Evolutionary conservation across 257 asterid genomes (phyloP).

Genomic region (Jacaranda mimosifolia): DNA sequence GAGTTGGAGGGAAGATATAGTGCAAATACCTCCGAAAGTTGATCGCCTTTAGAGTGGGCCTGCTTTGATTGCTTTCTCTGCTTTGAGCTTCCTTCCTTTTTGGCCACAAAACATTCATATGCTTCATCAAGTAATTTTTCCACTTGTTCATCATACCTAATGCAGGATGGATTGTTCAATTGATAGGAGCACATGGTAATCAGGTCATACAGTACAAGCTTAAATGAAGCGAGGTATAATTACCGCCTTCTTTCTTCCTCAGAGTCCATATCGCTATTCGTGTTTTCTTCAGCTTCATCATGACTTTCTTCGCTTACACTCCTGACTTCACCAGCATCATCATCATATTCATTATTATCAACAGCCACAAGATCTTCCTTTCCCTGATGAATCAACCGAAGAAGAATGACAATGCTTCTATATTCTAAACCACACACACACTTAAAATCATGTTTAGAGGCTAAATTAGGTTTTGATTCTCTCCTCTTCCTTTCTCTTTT

Average conservation of each 20-base stretch:
- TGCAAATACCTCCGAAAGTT: constrained; percentile 64
- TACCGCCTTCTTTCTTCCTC: constrained; percentile 91
- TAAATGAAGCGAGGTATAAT: constrained; percentile 25
- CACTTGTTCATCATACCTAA: constrained; percentile 76
- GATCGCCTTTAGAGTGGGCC: constrained; percentile 55
- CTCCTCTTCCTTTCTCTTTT: neutral
- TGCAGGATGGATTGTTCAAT: constrained; percentile 33
- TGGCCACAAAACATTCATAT: constrained; percentile 71
- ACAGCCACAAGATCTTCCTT: constrained; percentile 88
- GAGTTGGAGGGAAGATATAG: constrained; percentile 2
- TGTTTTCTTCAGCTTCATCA: constrained; percentile 51
- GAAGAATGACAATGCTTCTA: neutral
- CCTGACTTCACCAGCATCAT: constrained; percentile 60
- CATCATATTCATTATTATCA: constrained; percentile 72
- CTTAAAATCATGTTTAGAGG: neutral
- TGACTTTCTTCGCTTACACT: constrained; percentile 68
- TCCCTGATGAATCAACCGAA: constrained; percentile 52
- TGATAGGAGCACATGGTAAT: neutral
- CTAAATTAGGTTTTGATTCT: neutral
- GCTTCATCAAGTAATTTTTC: constrained; percentile 84
- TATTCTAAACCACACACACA: neutral
- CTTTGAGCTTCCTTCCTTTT: constrained; percentile 80
- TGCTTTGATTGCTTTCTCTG: constrained; percentile 87
- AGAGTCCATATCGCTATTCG: constrained; percentile 78
- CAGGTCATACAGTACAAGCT: constrained; percentile 9